Percentiles rank a stretch among this genome's conserved stretches.
Conservation (phyloP, 2,329 filamentous ascomycete genomes). For the Epichloe uncinata region DNA sequence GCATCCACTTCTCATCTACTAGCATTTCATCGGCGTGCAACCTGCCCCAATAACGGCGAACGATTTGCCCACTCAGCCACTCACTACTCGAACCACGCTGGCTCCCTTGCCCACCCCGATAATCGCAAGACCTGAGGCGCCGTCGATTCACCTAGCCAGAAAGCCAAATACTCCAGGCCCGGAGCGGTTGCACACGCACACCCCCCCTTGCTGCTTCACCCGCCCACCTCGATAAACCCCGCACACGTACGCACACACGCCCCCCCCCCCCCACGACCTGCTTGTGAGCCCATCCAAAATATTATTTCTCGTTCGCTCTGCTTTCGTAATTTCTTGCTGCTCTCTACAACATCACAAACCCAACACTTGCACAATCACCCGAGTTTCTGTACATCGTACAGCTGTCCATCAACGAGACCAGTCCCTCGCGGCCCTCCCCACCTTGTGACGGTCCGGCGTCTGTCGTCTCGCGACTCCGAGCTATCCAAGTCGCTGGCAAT, state of each 20-base stretch:
- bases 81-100: not conserved
- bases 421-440: constrained; percentile 11
- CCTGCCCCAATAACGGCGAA: constrained; percentile 5
- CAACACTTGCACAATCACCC: constrained; percentile 1
- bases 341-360: constrained; percentile 6
- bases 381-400: constrained; percentile 6
- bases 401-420: not conserved
- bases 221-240: constrained; percentile 4
- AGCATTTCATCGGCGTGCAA: not conserved
- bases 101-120: constrained; percentile 11
- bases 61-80: not conserved
- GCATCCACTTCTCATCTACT: not conserved
- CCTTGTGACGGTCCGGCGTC: constrained; percentile 19
- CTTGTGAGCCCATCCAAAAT: constrained; percentile 20
- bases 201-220: not conserved
- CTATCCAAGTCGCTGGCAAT: constrained; percentile 32
- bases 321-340: constrained; percentile 7
- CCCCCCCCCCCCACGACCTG: constrained; percentile 5
- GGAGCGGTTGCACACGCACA: constrained; percentile 10
- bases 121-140: constrained; percentile 18
- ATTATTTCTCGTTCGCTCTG: constrained; percentile 25
- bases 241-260: constrained; percentile 11
- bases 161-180: not conserved
- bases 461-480: constrained; percentile 21
- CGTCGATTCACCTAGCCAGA: constrained; percentile 15